Evolutionary conservation across 108 stramenopile species (phyloP), one percentile per base, ranked within the genome.

Genomic region (Cyclotella sp.): DNA sequence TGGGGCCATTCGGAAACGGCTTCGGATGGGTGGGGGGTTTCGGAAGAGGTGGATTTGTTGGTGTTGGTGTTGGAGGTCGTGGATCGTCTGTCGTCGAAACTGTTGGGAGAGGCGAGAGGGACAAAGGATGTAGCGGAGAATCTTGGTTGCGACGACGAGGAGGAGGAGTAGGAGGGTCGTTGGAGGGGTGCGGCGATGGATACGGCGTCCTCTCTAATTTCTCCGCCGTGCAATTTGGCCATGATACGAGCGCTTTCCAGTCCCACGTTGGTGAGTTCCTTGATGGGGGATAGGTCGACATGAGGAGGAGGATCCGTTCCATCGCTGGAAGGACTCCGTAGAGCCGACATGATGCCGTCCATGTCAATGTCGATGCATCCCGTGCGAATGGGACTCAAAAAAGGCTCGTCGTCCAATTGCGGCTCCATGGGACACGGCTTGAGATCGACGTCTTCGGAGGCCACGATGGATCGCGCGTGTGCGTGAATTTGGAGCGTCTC

Each of bases 351-450:
- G 40, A 45, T 30, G 13, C 28, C 28, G 28, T 78, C 69, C 65
- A 78, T 70, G 59, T 78, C 77, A 30, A 78, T 72, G 27, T 78
- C 77, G 7, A 78, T 68, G 51, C 75, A 70, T 13, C 81, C 68
- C 27, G 75, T 76, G 3, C 74, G 74, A 18, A 64, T 65, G 27
- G 68, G 44, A 55, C 27, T 39, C 21, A 82, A 27, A 41, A 47
- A 13, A 7, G 47, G 66, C 26, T 83, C 67, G 29, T 70, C 75
- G 46, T 84, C 83, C 40, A 84, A 54, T 29, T 74, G 61, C 16
- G 78, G 83, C n/a, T 84, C 78, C 41, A 70, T 63, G 16, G 61
- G 29, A 57, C 60, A 63, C 3, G 83, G 83, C 8, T 18, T 45
- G 42, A 84, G 41, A 28, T 84, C 83, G 15, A 64, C 76, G 39